Conservation (phyloP, 306 rosid genomes). For the Gillenia trifoliata region DNA sequence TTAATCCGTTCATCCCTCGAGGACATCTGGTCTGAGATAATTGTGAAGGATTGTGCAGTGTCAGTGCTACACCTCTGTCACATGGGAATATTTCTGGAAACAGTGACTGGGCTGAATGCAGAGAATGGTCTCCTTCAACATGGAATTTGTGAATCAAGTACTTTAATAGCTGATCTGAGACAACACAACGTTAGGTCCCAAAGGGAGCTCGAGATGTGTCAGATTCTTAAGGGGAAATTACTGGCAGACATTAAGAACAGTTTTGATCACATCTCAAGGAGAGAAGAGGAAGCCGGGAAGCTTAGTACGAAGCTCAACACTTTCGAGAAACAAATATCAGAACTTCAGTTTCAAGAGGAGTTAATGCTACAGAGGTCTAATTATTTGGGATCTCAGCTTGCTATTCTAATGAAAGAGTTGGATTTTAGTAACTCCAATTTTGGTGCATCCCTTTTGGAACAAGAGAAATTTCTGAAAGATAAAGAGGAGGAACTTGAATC, state of each 20-base stretch:
- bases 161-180: conserved; percentile 61
- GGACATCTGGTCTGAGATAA: conserved; percentile 78
- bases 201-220: conserved; percentile 86
- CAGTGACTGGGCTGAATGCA: conserved; percentile 80
- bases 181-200: conserved; percentile 60
- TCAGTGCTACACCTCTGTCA: conserved; percentile 88
- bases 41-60: conserved; percentile 73
- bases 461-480: conserved; percentile 50
- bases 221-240: conserved; percentile 68
- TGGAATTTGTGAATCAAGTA: conserved; percentile 69
- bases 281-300: conserved; percentile 71
- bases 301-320: conserved; percentile 49
- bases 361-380: conserved; percentile 75
- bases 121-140: conserved; percentile 81
- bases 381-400: conserved; percentile 75
- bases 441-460: conserved; percentile 48
- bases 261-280: conserved; percentile 69
- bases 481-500: conserved; percentile 49
- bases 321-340: conserved; percentile 63
- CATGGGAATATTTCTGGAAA: conserved; percentile 78
- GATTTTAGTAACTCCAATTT: conserved; percentile 48
- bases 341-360: conserved; percentile 80
- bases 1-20: conserved; percentile 70
- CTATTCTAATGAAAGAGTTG: conserved; percentile 65
- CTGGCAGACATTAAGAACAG: conserved; percentile 69